Conservation (phyloP, 1,284 basidiomycete species). For the Inonotus hispidus region DNA sequence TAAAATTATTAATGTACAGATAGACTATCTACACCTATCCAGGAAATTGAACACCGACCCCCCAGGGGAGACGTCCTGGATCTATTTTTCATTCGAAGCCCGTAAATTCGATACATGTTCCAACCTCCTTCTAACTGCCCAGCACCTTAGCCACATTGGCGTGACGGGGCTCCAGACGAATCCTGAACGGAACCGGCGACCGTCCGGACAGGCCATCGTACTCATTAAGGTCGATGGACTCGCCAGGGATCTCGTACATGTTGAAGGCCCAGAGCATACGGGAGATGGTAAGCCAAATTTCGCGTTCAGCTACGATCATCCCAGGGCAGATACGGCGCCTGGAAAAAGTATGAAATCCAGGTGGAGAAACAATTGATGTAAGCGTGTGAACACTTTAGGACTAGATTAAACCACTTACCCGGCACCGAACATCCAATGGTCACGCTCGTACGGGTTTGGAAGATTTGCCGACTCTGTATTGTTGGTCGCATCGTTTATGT, state of each 20-base stretch:
- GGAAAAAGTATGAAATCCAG: background rate
- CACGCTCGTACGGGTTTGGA: slow-evolving; percentile 34
- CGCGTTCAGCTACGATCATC: slow-evolving; percentile 19
- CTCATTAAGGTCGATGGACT: slow-evolving; percentile 32
- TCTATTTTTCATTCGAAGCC: background rate
- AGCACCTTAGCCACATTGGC: slow-evolving; percentile 7
- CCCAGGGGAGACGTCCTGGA: too few species aligned
- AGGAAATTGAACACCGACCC: too few species aligned
- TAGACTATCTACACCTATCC: too few species aligned
- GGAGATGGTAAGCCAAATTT: slow-evolving; percentile 9
- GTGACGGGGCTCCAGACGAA: slow-evolving; percentile 24
- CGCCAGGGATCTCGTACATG: slow-evolving; percentile 26
- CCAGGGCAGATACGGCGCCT: slow-evolving; percentile 26
- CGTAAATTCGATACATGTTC: background rate
- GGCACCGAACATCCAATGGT: slow-evolving; percentile 41
- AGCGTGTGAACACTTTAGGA: background rate
- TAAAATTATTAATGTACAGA: too few species aligned
- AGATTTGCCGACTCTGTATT: slow-evolving; percentile 34
- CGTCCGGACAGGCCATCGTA: slow-evolving; percentile 34
- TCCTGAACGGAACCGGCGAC: slow-evolving; percentile 29
- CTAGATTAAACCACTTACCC: slow-evolving; percentile 23
- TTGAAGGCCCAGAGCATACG: slow-evolving; percentile 17
- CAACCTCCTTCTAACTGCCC: slow-evolving; percentile 1
- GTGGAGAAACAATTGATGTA: slow-evolving; percentile 11
- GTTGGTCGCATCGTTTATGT: slow-evolving; percentile 27